Evolutionary conservation across 2,329 filamentous ascomycete genomes (phyloP).

Genomic region (Neonectria coccinea): DNA sequence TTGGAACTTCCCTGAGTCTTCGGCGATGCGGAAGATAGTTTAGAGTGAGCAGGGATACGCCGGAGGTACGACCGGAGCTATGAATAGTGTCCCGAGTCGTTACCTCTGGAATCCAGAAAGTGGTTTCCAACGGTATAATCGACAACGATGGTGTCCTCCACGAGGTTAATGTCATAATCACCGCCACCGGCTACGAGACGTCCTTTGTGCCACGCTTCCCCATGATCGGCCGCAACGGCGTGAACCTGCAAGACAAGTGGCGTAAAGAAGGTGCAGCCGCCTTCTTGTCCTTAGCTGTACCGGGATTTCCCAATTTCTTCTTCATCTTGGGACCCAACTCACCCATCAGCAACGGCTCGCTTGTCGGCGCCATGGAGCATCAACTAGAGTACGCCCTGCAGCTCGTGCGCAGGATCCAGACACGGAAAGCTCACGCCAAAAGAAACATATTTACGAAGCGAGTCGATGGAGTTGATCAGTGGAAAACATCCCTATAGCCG

Average conservation of each 20-base stretch:
- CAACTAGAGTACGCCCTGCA: constrained; percentile 50
- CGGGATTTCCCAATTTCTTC: constrained; percentile 55
- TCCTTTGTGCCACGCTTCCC: constrained; percentile 52
- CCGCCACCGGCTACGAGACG: constrained; percentile 42
- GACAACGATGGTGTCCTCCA: neutral
- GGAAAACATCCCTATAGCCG: no score
- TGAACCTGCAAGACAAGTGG: constrained; percentile 48
- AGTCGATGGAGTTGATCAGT: no score
- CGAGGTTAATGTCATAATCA: constrained; percentile 36
- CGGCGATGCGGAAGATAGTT: no score
- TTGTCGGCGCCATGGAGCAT: constrained; percentile 60
- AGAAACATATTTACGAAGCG: no score
- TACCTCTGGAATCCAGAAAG: neutral
- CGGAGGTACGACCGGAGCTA: no score
- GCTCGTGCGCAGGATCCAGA: constrained; percentile 38
- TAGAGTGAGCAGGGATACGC: no score
- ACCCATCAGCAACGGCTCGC: constrained; percentile 59
- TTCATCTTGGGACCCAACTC: constrained; percentile 63
- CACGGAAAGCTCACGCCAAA: constrained; percentile 23
- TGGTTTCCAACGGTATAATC: neutral
- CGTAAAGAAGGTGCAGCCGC: constrained; percentile 40
- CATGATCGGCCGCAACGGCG: constrained; percentile 56
- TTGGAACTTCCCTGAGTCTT: no score
- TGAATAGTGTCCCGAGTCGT: neutral
- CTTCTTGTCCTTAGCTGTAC: constrained; percentile 48